Evolutionary conservation across 495 filamentous ascomycete genomes (phyloP).

Genomic region (Ramalina peruviana): DNA sequence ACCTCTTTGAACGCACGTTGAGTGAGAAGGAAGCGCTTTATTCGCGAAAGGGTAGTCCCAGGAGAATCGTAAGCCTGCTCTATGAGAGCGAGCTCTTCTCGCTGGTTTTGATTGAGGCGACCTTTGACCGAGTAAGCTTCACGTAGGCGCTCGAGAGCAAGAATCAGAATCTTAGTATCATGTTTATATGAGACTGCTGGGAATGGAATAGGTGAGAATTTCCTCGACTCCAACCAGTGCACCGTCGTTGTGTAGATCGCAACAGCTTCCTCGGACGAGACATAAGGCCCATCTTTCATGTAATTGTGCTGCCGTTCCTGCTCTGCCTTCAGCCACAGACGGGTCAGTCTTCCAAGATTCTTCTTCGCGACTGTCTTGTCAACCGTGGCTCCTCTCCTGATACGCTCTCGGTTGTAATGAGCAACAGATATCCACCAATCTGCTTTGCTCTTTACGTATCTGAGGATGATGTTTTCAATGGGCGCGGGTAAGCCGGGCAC

Average conservation of each 20-base stretch:
- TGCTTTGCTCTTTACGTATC: slow-evolving; percentile 97
- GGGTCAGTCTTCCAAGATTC: slow-evolving; percentile 88
- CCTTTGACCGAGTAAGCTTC: slow-evolving; percentile 98
- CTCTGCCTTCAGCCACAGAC: slow-evolving; percentile 96
- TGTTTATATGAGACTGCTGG: slow-evolving; percentile 99
- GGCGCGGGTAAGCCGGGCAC: slow-evolving; percentile 91
- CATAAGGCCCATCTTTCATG: slow-evolving; percentile 97
- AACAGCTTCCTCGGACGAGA: slow-evolving; percentile 95
- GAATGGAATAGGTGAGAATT: slow-evolving; percentile 98
- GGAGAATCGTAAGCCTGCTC: slow-evolving; percentile 98
- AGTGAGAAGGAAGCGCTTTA: slow-evolving; percentile 95
- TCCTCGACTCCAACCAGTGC: slow-evolving; percentile 96
- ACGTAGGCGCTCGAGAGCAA: slow-evolving; percentile 84
- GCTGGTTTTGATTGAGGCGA: slow-evolving; percentile 90
- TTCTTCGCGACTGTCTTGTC: slow-evolving; percentile 99
- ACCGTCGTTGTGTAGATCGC: slow-evolving; percentile 98
- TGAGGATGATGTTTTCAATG: slow-evolving; percentile 95
- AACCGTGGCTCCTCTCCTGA: slow-evolving; percentile 87
- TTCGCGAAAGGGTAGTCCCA: slow-evolving; percentile 86
- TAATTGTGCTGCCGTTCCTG: slow-evolving; percentile 99
- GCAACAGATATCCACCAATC: slow-evolving; percentile 99
- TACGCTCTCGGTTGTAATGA: slow-evolving; percentile 96
- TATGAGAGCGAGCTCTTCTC: slow-evolving; percentile 92
- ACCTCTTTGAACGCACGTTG: slow-evolving; percentile 99
- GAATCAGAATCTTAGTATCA: slow-evolving; percentile 96